These are phyloP conservation scores for Boechera divaricarpa DNA, from an alignment of 345 rosid genomes.

Conservation along the genomic window DNA sequence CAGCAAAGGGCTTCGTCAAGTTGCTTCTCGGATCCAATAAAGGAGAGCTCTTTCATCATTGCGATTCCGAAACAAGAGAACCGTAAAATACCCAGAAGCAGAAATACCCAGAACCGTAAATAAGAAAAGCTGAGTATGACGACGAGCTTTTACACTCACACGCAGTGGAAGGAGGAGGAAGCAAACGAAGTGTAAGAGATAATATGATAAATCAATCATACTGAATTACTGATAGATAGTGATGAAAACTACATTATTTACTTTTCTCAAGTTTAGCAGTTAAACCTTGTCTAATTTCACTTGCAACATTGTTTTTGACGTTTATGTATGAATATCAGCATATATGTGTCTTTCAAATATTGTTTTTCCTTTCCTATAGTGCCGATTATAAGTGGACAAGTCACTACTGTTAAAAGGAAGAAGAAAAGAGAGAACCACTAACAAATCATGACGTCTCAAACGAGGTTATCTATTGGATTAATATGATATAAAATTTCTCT, in stretches of 20 bases:
- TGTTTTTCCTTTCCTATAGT: neutral
- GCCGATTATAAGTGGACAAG: neutral
- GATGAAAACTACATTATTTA: too few relatives aligned
- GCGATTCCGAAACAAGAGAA: neutral
- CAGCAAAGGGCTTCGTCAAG: neutral
- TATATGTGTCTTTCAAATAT: too few relatives aligned
- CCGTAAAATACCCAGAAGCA: neutral
- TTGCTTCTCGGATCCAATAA: neutral
- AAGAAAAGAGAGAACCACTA: neutral
- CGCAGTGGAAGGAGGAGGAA: neutral
- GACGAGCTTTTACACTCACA: neutral
- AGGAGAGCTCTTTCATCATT: neutral
- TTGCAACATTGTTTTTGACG: too few relatives aligned
- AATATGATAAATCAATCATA: too few relatives aligned
- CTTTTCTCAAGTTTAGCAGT: too few relatives aligned
- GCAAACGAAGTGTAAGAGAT: too few relatives aligned
- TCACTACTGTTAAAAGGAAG: neutral
- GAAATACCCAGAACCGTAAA: too few relatives aligned
- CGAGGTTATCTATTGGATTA: neutral
- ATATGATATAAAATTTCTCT: neutral
- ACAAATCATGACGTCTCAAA: neutral
- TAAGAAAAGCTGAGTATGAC: neutral
- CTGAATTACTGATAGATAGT: too few relatives aligned
- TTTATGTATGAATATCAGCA: too few relatives aligned
- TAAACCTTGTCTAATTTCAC: too few relatives aligned